A percentile compares a stretch with the other conserved stretches of the same genome.
Evolutionary conservation across 2,329 filamentous ascomycete genomes (phyloP).

Genomic region (Pezicula radicicola): DNA sequence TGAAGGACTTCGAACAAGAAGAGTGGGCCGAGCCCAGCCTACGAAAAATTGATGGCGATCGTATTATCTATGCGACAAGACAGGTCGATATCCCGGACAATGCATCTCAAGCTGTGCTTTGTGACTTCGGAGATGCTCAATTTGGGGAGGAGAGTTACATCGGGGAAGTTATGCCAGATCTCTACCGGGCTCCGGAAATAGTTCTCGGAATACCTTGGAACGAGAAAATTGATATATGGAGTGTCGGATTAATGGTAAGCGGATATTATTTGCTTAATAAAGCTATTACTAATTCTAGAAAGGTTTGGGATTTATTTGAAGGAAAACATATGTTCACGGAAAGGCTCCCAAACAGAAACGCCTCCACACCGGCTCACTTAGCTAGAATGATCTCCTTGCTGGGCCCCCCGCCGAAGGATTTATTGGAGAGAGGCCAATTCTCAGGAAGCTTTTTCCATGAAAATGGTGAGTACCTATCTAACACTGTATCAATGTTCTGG

Average conservation of each 20-base stretch:
- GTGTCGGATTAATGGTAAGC: slow-evolving; percentile 20
- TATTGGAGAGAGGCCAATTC: slow-evolving; percentile 12
- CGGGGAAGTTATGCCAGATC: slow-evolving; percentile 18
- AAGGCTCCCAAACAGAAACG: slow-evolving; percentile 1
- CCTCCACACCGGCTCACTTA: slow-evolving; percentile 33
- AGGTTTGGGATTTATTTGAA: slow-evolving; percentile 11
- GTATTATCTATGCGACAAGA: slow-evolving; percentile 25
- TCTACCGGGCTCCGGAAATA: slow-evolving; percentile 23
- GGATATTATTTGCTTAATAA: not conserved
- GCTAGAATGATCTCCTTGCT: slow-evolving; percentile 40
- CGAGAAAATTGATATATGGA: slow-evolving; percentile 25
- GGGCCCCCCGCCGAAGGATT: slow-evolving; percentile 32
- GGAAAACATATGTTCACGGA: slow-evolving; percentile 8
- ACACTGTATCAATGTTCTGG: not conserved
- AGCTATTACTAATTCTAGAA: not conserved
- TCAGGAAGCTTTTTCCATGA: slow-evolving; percentile 5
- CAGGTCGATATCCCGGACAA: slow-evolving; percentile 15
- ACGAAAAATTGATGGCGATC: slow-evolving; percentile 24
- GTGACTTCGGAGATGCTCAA: slow-evolving; percentile 25
- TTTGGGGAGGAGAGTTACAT: slow-evolving; percentile 10
- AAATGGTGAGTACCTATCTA: slow-evolving; percentile 4
- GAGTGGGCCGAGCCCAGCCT: slow-evolving; percentile 17
- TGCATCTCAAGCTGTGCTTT: slow-evolving; percentile 13
- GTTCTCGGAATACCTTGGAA: slow-evolving; percentile 15
- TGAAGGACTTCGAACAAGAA: slow-evolving; percentile 23